These are phyloP conservation scores for Fusarium devonianum DNA, from an alignment of 2,329 filamentous ascomycete genomes.

Conservation along the genomic window DNA sequence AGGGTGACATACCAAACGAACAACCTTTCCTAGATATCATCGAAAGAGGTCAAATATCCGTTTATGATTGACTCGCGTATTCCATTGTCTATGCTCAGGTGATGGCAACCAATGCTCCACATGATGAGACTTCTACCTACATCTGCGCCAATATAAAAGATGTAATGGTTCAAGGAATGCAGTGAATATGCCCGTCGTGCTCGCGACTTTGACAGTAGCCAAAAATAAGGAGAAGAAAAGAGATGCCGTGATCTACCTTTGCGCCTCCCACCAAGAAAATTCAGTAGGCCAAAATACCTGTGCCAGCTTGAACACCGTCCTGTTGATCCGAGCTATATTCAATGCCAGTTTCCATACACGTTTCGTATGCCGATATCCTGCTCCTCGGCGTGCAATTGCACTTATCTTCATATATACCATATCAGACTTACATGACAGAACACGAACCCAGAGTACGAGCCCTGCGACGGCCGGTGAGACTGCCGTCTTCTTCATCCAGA, in stretches of 20 bases:
- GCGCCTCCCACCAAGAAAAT: conserved; percentile 25
- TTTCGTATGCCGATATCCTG: conserved; percentile 6
- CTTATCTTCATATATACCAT: conserved; percentile 4
- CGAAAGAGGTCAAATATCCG: too few species aligned
- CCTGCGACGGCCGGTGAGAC: conserved; percentile 62
- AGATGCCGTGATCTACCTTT: conserved; percentile 33
- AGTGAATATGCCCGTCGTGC: conserved; percentile 13
- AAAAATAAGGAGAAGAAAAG: conserved; percentile 4
- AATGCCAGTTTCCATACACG: conserved; percentile 2
- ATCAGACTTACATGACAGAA: conserved; percentile 65
- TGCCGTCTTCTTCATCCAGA: conserved; percentile 80
- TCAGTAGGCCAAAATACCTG: conserved; percentile 14
- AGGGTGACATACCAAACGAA: too few species aligned
- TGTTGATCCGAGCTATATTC: conserved; percentile 11
- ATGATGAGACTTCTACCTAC: conserved; percentile 12
- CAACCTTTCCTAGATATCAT: too few species aligned
- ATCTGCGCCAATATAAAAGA: conserved; percentile 13
- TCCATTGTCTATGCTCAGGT: conserved; percentile 30
- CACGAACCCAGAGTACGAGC: conserved; percentile 71
- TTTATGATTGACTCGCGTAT: conserved; percentile 20
- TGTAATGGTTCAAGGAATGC: conserved; percentile 9
- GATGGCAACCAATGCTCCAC: conserved; percentile 4
- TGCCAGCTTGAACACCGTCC: conserved; percentile 16
- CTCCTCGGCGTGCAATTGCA: conserved; percentile 1
- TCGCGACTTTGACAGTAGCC: too few species aligned